Evolutionary conservation across 2,329 filamentous ascomycete genomes (phyloP).

Genomic region (Aureobasidium mangrovei): DNA sequence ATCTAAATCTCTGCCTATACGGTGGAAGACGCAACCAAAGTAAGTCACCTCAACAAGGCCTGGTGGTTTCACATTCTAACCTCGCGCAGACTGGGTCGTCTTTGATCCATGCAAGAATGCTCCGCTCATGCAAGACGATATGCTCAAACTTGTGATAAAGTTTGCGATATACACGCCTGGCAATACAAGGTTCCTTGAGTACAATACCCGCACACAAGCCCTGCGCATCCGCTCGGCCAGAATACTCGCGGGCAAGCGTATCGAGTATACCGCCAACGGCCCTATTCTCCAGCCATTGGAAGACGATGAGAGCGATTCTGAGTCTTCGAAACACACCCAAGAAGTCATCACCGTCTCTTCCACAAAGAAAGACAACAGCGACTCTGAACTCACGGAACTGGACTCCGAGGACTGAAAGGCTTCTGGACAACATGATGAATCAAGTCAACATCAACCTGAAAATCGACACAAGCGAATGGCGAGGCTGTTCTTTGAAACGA

Average conservation of each 20-base stretch:
- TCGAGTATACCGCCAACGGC: constrained; percentile 10
- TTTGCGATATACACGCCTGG: constrained; percentile 9
- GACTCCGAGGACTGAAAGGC: neutral
- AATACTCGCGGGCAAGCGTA: neutral
- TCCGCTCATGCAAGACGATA: neutral
- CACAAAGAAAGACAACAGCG: neutral
- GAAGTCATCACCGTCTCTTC: neutral
- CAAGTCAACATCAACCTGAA: too few species aligned
- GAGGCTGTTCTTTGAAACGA: too few species aligned
- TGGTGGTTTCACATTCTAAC: neutral
- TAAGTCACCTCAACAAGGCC: neutral
- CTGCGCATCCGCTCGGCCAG: constrained; percentile 8
- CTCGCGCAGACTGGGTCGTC: neutral
- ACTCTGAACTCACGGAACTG: constrained; percentile 9
- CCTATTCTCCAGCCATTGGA: neutral
- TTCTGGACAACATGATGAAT: neutral
- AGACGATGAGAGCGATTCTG: neutral
- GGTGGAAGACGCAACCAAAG: neutral
- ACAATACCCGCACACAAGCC: neutral
- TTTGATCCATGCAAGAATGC: constrained; percentile 8
- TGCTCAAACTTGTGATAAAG: neutral
- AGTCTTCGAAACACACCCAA: neutral
- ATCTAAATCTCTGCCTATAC: neutral
- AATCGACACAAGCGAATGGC: too few species aligned
- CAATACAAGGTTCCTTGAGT: neutral